Evolutionary conservation across 805 yeast species (phyloP).

Genomic region (Metschnikowia picachoensis): DNA sequence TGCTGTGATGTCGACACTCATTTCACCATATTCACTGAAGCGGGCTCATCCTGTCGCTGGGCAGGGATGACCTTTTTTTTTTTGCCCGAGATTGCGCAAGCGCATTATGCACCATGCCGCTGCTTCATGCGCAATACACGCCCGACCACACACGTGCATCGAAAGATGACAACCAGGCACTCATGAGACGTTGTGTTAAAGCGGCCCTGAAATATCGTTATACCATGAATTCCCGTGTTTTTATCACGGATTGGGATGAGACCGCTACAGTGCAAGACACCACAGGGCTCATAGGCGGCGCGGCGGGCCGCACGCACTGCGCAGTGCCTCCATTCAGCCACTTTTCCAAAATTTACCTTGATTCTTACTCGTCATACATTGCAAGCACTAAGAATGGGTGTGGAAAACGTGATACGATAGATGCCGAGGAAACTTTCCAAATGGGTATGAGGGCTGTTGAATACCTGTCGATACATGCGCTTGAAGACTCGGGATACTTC

Average conservation of each 20-base stretch:
- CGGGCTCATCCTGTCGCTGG: not conserved
- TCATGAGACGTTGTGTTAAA: not conserved
- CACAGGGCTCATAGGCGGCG: slow-evolving; percentile 45
- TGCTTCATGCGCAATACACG: slow-evolving; percentile 1
- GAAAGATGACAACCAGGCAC: slow-evolving; percentile 1
- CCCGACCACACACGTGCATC: slow-evolving; percentile 1
- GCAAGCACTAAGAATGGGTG: not conserved
- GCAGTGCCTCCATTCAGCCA: slow-evolving; percentile 36
- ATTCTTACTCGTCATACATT: slow-evolving; percentile 31
- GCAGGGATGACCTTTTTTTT: not conserved
- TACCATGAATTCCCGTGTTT: slow-evolving; percentile 4
- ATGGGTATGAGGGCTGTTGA: slow-evolving; percentile 44
- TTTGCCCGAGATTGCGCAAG: not conserved
- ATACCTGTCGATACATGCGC: slow-evolving; percentile 43
- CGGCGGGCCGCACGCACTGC: slow-evolving; percentile 25
- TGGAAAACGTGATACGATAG: slow-evolving; percentile 21
- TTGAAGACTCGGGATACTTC: slow-evolving; percentile 38
- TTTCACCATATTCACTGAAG: not conserved
- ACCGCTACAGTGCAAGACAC: slow-evolving; percentile 58
- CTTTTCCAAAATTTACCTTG: slow-evolving; percentile 42
- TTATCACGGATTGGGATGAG: slow-evolving; percentile 65
- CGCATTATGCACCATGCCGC: slow-evolving; percentile 4
- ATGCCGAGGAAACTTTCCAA: slow-evolving; percentile 45
- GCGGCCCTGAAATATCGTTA: not conserved
- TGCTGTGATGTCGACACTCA: not conserved